Evolutionary conservation across 805 yeast species (phyloP).

Genomic region (Candida multigemmis): DNA sequence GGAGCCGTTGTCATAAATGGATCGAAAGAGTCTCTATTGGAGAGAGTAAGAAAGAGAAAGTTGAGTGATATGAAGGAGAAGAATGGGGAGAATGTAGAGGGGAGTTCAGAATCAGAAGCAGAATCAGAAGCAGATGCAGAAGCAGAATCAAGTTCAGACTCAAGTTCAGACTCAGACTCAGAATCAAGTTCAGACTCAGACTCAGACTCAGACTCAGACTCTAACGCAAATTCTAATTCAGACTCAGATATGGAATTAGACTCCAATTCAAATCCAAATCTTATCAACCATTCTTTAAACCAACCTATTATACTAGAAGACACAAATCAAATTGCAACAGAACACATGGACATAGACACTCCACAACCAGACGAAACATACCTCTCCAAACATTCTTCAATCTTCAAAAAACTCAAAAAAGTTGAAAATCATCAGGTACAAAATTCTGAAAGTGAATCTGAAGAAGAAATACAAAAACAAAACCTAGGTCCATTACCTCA

Average conservation of each 20-base stretch:
- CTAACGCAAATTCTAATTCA: too few species aligned
- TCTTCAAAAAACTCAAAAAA: conserved; percentile 11
- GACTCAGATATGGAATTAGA: too few species aligned
- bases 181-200: too few species aligned
- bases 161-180: too few species aligned
- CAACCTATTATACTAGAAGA: too few species aligned
- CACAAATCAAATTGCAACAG: too few species aligned
- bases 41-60: conserved; percentile 6
- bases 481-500: conserved; percentile 75
- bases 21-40: conserved; percentile 6
- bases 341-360: conserved; percentile 7
- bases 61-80: conserved; percentile 4
- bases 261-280: too few species aligned
- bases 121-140: conserved; percentile 7
- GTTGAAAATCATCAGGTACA: conserved; percentile 18
- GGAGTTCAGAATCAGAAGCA: conserved; percentile 3
- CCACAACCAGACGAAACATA: conserved; percentile 8
- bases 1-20: conserved; percentile 6
- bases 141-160: too few species aligned
- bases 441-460: conserved; percentile 9
- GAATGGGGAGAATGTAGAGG: background rate
- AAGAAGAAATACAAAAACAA: conserved; percentile 11
- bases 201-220: too few species aligned
- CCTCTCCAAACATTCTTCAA: conserved; percentile 11
- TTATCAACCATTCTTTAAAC: too few species aligned